Base-by-base conservation (phyloP, 2,329 filamentous ascomycete genomes). In the Fusarium illudens region DNA sequence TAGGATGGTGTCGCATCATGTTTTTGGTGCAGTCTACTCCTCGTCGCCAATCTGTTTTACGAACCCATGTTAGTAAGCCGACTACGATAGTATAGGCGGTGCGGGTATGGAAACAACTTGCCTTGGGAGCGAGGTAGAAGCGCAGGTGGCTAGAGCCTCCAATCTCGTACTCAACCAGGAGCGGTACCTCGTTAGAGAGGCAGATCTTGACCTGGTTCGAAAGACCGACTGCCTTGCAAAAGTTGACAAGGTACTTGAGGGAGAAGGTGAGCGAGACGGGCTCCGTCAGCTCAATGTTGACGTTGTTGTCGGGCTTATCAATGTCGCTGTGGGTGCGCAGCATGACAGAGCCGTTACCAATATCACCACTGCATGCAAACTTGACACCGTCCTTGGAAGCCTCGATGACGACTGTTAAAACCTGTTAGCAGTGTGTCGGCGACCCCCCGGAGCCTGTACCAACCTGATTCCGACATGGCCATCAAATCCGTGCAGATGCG, bases 51-150 rank as follows among this genome's bases (percentile, higher is more conserved):
- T 80, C 79, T 80, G 30, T 10, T 50, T 11, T 32, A n/a, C 20
- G 22, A 27, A n/a, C 11, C 27, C 39, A 37, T 46, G 54, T 66
- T 54, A 71, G 58, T 48, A 49, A 42, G 52, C 27, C 20, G 27
- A 29, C 22, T n/a, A 48, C 25, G 20, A 34, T 27, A n/a, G 30
- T 12, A 11, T 20, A 30, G 27, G 3, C n/a, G 19, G 9, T 7
- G 12, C 15, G 12, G 17, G 13, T 13, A 17, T 7, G 15, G 27
- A 10, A 6, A 39, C 10, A 48, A 77, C 87, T 63, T 83, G 96
- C 96, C 94, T 99, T 99, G 71, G 96, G 96, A 70, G 96, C 96
- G 74, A 99, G 89, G 83, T 98, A 99, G 88, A 98, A 99, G 76
- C 95, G 89, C 81, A 99, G 83, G 81, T 96, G 96, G 81, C 93